Base-by-base conservation (phyloP, 1,284 basidiomycete genomes). In the Ustilago esculenta region DNA sequence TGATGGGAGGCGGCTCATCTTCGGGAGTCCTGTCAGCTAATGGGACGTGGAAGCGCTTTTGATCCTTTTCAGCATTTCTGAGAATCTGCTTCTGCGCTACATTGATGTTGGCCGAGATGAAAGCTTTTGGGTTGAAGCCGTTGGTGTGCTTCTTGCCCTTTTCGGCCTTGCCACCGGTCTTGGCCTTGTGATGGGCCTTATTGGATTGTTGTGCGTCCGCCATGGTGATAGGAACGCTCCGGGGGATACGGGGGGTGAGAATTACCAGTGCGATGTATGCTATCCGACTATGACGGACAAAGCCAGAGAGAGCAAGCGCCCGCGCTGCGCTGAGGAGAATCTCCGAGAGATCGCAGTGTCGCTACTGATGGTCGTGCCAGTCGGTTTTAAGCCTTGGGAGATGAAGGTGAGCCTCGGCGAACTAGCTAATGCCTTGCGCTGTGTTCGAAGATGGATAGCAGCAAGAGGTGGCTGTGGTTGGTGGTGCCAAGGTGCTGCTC, bases 41-140 rank as follows among this genome's bases (percentile, higher is more conserved):
- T 5, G 96, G 96, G 2, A 98, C 96, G 83, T 99, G 96, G 2
- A 98, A 87, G 33, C 94, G 87, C 11, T 92, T 92, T 83, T 99
- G 95, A 80, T 97, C 92, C 57, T 90, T 88, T 80, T 99, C 96
- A 27, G 90, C 94, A 58, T 92, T 95, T 42, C 94, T 87, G 15
- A 94, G 87, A 12, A 92, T 93, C 80, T 94, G 91, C 44, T 89
- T 86, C 77, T 97, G 92, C 36, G 79, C 77, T 5, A 76, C 72
- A 37, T 59, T 61, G 23, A 72, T 64, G 51, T 67, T 65, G 29
- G 72, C 56, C 14, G 92, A 92, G 20, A 94, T 94, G 83, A 98
- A 99, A 2, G 96, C 87, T 57, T 96, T 97, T 82, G 94, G 92
- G 80, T 98, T 97, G 84, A 89, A 92, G 4, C 89, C 90, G 43